Base-by-base conservation (phyloP, 2,329 filamentous ascomycete genomes). In the Colletotrichum tropicicola region DNA sequence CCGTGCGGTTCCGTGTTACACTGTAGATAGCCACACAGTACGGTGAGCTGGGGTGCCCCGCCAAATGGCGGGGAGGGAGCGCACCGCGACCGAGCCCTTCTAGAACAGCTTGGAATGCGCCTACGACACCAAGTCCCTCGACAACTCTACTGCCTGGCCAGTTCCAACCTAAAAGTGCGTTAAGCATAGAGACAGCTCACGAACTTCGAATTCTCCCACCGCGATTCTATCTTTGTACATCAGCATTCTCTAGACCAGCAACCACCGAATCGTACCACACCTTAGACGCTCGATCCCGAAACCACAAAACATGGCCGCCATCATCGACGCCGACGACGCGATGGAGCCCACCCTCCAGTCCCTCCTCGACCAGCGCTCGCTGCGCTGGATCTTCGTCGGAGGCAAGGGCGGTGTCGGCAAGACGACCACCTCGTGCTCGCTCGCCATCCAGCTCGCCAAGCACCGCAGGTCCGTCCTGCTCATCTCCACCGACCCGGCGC, bases 331-430 rank as follows among this genome's bases (percentile, higher is more conserved):
- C 74, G 92, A 94, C 76, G 84, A 88, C 48, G 47, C 44, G 52
- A 90, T 98, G 83, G 94, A 97, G 83, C 94, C 96, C 49, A 93
- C 92, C 55, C 92, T 99, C 74, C 92, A 98, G 83, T 92, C 92
- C 69, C 94, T 99, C 75, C 89, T 99, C 73, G 93, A 97, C 83
- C 96, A 99, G 80, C 93, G 94, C 80, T 91, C 92, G 32, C 90
- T 99, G 59, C 93, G 96, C 77, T 99, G 96, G 96, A 97, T 99
- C 81, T 99, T 99, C 74, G 96, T 99, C 66, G 96, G 96, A 74
- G 96, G 96, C 70, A 99, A 99, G 82, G 96, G 96, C 74, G 96
- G 96, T 77, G 96, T 99, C 47, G 96, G 96, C 78, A 99, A 99
- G 85, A 99, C 96, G 27, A 99, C 96, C n/a, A 99, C 96, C 15